These are phyloP conservation scores for Wickerhamomyces sydowiorum DNA, from an alignment of 805 yeast genomes.

Conservation along the genomic window DNA sequence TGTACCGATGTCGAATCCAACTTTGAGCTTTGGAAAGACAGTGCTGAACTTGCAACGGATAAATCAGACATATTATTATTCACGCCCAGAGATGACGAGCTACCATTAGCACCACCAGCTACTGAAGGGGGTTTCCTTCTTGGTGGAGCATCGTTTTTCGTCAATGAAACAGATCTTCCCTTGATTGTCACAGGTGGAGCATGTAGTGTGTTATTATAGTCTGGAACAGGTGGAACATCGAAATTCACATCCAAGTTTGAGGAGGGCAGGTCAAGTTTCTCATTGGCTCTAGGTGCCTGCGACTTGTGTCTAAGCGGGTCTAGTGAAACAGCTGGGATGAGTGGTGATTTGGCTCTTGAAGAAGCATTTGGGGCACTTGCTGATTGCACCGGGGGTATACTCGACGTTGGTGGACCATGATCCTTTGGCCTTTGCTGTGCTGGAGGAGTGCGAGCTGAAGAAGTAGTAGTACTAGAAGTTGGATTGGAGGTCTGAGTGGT, in stretches of 20 bases:
- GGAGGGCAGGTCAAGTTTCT: conserved; percentile 7
- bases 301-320: too few relatives aligned
- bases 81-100: neutral
- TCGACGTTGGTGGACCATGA: neutral
- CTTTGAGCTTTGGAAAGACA: neutral
- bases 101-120: neutral
- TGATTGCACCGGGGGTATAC: conserved; percentile 2
- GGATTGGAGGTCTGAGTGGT: neutral
- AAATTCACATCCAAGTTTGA: conserved; percentile 9
- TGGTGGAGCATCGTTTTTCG: conserved; percentile 12
- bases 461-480: neutral
- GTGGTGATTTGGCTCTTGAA: neutral
- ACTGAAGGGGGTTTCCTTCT: conserved; percentile 18
- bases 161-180: conserved; percentile 19
- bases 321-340: neutral
- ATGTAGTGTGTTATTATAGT: conserved; percentile 15
- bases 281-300: neutral
- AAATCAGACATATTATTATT: neutral
- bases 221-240: conserved; percentile 22
- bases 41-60: neutral
- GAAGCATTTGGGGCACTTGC: conserved; percentile 2
- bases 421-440: neutral
- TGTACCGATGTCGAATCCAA: neutral
- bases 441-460: neutral
- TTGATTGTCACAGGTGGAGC: conserved; percentile 24